Base-by-base conservation (phyloP, 2,329 filamentous ascomycete genomes). In the Colletotrichum gloeosporioides region DNA sequence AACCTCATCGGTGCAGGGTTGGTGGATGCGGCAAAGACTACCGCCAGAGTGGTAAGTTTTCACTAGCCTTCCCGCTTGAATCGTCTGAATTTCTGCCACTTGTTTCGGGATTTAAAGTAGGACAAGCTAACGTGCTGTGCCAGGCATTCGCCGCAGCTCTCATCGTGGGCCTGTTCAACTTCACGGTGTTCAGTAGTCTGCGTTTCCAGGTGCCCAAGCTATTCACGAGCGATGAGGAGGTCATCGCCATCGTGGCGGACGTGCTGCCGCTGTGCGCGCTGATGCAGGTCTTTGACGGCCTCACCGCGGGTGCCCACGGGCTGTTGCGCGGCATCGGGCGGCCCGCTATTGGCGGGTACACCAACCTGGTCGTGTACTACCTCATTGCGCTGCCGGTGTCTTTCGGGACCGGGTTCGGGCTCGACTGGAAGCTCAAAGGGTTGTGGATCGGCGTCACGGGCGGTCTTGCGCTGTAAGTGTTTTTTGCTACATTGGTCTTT, bases 1-100 rank as follows among this genome's bases (percentile, higher is more conserved):
- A 99, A 98, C 80, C 87, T 99, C 39, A 98, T 99, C 77, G 97
- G 96, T 10, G 96, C 96, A 0, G 94, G 93, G 1, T 89, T 98
- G 13, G 93, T 95, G 4, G 92, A 93, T 62, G 94, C 96, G 0
- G 96, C 96, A 18, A 95, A 93, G 82, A 94, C 92, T 4, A 94
- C 94, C 1, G 94, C 94, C n/a, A 93, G 91, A 84, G 96, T 98
- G 72, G 93, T 90, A 82, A 80, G 88, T 86, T 66, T 53, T 6
- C 36, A 25, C 63, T 29, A 15, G 25, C 39, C 15, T 34, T 29
- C 59, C 59, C 16, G 25, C 27, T n/a, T 29, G 13, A 34, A 32
- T 49, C 15, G 15, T 18, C 18, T 18, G 25, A 32, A 22, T 22
- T 32, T 53, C 22, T 63, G 15, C 15, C 6, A 67, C 13, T 29